Evolutionary conservation across 345 rosid genomes (phyloP).

Genomic region (Linum tenue): DNA sequence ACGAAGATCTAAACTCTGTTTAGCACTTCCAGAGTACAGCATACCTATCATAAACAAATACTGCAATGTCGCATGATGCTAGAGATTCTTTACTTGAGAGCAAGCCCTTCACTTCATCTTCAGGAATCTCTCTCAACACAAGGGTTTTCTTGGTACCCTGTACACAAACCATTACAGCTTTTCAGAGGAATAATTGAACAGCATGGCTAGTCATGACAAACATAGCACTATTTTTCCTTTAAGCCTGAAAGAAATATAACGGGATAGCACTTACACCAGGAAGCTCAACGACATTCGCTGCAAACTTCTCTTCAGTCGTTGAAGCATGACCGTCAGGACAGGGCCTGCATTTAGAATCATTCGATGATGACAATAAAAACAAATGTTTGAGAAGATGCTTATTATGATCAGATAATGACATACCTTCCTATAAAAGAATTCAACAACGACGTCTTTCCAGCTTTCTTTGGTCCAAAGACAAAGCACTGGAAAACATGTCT

Average conservation of each 20-base stretch:
- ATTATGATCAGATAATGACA: slow-evolving; percentile 4
- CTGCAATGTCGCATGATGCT: slow-evolving; percentile 84
- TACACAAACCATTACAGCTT: background rate
- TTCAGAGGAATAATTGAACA: background rate
- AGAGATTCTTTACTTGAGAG: slow-evolving; percentile 64
- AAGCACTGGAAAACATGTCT: slow-evolving; percentile 76
- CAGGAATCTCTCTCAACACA: slow-evolving; percentile 76
- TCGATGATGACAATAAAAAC: background rate
- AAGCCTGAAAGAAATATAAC: background rate
- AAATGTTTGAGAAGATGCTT: background rate
- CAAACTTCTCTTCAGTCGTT: slow-evolving; percentile 46
- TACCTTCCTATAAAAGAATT: slow-evolving; percentile 78
- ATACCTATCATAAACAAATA: slow-evolving; percentile 90
- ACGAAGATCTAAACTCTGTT: background rate
- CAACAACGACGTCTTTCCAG: slow-evolving; percentile 73
- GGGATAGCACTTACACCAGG: slow-evolving; percentile 48
- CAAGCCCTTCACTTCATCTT: slow-evolving; percentile 52
- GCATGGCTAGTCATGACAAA: background rate
- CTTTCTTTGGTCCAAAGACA: slow-evolving; percentile 67
- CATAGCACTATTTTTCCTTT: too few relatives aligned
- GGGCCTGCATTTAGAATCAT: slow-evolving; percentile 35
- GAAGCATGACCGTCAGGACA: slow-evolving; percentile 37
- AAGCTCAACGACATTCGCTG: slow-evolving; percentile 66
- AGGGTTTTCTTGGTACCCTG: slow-evolving; percentile 82
- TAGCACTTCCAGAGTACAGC: background rate